Percentiles rank a stretch among this genome's conserved stretches.
These are phyloP conservation scores for Odonthalia washingtoniensis DNA, from an alignment of 31 red algal genomes.

Conservation along the genomic window DNA sequence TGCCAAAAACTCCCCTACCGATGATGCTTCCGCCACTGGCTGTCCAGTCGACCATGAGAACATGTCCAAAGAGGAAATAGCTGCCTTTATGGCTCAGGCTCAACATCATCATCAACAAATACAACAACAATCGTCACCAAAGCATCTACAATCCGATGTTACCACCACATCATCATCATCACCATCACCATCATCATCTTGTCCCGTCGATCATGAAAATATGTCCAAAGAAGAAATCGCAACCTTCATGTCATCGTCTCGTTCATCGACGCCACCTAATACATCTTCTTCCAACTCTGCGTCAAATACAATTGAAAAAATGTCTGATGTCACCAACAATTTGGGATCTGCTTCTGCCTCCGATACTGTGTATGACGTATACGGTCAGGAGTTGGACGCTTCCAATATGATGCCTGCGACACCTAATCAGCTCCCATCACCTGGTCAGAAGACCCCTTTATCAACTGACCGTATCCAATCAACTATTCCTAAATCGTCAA, in stretches of 20 bases:
- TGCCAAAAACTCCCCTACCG: too few relatives aligned
- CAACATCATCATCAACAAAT: neutral
- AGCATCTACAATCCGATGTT: neutral
- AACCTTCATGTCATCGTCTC: conserved; percentile 27
- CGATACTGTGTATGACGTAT: conserved; percentile 81
- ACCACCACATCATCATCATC: too few relatives aligned
- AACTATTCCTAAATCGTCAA: conserved; percentile 71
- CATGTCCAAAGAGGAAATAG: conserved; percentile 40
- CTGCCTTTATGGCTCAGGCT: conserved; percentile 21
- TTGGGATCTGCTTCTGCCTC: neutral
- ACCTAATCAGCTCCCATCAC: conserved; percentile 83
- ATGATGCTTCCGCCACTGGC: too few relatives aligned
- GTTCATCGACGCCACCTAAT: neutral
- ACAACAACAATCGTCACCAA: neutral
- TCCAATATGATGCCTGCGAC: conserved; percentile 84
- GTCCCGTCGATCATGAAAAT: conserved; percentile 62
- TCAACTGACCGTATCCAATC: conserved; percentile 71
- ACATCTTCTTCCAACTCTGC: neutral
- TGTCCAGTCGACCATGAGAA: conserved; percentile 66
- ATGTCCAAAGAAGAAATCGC: conserved; percentile 39
- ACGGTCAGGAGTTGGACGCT: conserved; percentile 70
- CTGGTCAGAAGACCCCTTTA: conserved; percentile 70
- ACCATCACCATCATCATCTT: neutral
- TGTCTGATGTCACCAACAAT: too few relatives aligned
- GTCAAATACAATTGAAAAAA: neutral